phyloP scores from a whole-genome alignment of 345 rosid species.

The Eucalyptus guilfoylei region DNA sequence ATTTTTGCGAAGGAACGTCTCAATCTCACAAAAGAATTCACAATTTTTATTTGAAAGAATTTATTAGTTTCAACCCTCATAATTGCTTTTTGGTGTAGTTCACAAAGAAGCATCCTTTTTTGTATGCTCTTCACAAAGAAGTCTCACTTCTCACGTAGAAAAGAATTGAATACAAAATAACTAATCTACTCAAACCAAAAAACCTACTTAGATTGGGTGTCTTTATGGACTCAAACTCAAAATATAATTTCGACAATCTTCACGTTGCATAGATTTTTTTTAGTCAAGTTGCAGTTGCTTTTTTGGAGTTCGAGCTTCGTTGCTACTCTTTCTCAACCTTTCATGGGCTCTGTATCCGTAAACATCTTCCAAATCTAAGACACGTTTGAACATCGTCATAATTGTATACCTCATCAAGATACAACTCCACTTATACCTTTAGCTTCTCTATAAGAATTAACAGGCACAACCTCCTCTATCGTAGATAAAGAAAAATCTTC shows the following conservation, averaged over 20 bases:
- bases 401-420: neutral
- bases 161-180: neutral
- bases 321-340: neutral
- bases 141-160: neutral
- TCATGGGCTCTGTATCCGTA: neutral
- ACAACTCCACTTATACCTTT: neutral
- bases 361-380: neutral
- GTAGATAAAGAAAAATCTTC: neutral
- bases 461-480: neutral
- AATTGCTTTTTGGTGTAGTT: neutral
- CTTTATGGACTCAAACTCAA: neutral
- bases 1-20: neutral
- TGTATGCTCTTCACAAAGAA: neutral
- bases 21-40: neutral
- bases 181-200: neutral
- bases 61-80: neutral
- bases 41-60: neutral
- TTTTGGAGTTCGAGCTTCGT: neutral
- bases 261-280: neutral
- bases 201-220: neutral
- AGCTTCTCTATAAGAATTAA: neutral
- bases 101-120: neutral
- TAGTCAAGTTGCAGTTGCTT: neutral
- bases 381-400: neutral
- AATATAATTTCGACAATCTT: neutral